Evolutionary conservation across 208 protist genomes (phyloP).

Genomic region (Acanthamoeba culbertsoni): DNA sequence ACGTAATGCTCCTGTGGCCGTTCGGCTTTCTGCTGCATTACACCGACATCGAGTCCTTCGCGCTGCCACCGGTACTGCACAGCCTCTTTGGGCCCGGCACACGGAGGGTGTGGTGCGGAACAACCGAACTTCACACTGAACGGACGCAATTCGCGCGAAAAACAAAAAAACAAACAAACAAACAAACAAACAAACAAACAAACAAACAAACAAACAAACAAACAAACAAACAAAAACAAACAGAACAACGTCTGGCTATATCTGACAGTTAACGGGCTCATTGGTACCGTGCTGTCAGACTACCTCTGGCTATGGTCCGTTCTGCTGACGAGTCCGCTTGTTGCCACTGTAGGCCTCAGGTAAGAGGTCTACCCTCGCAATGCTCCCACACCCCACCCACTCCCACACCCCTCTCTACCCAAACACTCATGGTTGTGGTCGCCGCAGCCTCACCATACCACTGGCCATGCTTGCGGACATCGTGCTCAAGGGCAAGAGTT

Average conservation of each 20-base stretch:
- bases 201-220: too few species aligned
- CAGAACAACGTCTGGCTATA: neutral
- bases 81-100: too few species aligned
- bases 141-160: too few species aligned
- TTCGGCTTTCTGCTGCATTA: slow-evolving; percentile 33
- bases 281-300: slow-evolving; percentile 66
- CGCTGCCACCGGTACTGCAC: neutral
- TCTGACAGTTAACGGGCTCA: slow-evolving; percentile 59
- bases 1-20: slow-evolving; percentile 58
- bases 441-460: slow-evolving; percentile 57
- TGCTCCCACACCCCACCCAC: neutral
- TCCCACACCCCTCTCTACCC: neutral
- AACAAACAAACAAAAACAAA: too few species aligned
- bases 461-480: slow-evolving; percentile 62
- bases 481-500: slow-evolving; percentile 34
- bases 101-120: too few species aligned
- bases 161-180: too few species aligned
- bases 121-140: too few species aligned
- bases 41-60: slow-evolving; percentile 47
- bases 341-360: slow-evolving; percentile 61
- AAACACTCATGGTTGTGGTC: neutral
- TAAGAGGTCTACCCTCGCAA: neutral
- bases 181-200: too few species aligned
- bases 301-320: slow-evolving; percentile 64
- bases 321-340: slow-evolving; percentile 63